phyloP scores from a whole-genome alignment of 2,329 filamentous ascomycete genomes.

The Trichoderma polysporum region DNA sequence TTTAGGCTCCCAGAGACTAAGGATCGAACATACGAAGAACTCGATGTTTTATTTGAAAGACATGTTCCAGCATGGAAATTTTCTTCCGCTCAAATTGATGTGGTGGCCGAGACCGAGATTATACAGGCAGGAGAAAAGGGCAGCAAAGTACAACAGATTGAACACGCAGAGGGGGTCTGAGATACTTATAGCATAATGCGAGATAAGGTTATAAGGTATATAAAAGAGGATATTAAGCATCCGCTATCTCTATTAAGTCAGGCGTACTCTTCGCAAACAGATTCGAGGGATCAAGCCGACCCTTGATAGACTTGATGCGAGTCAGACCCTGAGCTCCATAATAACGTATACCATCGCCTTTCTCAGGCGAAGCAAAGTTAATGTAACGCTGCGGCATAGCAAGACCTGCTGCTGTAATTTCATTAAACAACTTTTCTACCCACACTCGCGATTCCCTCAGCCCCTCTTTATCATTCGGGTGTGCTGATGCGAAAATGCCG shows the following conservation, averaged over 20 bases:
- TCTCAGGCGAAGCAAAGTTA: not conserved
- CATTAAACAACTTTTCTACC: not conserved
- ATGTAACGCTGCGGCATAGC: not conserved
- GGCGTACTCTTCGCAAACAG: constrained; percentile 6
- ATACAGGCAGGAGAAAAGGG: not conserved
- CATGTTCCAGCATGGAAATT: constrained; percentile 34
- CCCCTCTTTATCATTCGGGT: constrained; percentile 1
- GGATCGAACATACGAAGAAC: not conserved
- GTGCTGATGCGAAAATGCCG: not conserved
- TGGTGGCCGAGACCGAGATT: not conserved
- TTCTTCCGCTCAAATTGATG: not conserved
- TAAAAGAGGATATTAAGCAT: not conserved
- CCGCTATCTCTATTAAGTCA: not conserved
- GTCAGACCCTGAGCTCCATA: not conserved
- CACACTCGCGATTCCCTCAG: not conserved
- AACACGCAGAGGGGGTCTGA: not conserved
- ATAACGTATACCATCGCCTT: not conserved
- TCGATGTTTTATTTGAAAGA: constrained; percentile 24
- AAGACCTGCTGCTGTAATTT: not conserved
- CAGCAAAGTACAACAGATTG: not conserved
- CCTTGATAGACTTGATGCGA: not conserved
- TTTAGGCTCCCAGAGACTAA: not conserved
- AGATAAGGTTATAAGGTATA: not conserved
- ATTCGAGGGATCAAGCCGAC: not conserved
- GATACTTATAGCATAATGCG: not conserved